These are phyloP conservation scores for Hygrocybe coccinea DNA, from an alignment of 768 basidiomycete genomes.

Conservation along the genomic window DNA sequence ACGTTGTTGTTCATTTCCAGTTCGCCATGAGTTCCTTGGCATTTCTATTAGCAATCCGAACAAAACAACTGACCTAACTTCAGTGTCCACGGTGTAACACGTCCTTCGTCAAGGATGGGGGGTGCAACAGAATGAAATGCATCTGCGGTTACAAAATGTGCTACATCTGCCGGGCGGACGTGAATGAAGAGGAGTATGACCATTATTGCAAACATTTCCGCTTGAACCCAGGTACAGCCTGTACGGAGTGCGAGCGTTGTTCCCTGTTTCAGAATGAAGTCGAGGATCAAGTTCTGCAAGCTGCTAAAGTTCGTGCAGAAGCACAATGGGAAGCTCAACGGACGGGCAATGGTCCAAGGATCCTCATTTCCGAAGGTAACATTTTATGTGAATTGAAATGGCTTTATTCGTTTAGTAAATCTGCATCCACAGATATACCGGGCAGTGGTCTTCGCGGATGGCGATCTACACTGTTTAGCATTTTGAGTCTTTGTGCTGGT, in stretches of 20 bases:
- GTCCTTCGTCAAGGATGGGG: constrained; percentile 2
- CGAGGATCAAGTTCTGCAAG: background rate
- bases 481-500: too few species aligned
- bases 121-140: constrained; percentile 4
- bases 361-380: background rate
- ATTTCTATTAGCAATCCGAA: too few species aligned
- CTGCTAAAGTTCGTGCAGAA: background rate
- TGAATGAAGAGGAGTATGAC: background rate
- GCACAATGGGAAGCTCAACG: background rate
- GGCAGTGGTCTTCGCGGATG: background rate
- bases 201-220: constrained; percentile 7
- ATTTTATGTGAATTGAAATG: background rate
- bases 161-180: constrained; percentile 3
- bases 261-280: background rate
- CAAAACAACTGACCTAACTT: background rate
- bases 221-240: background rate
- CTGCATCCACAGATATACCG: background rate
- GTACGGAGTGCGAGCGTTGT: background rate
- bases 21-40: background rate
- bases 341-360: background rate
- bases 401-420: background rate
- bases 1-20: background rate
- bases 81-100: constrained; percentile 3
- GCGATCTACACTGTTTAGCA: background rate
- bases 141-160: constrained; percentile 1